phyloP scores from a whole-genome alignment of 331 rosid species.

The Arachis monticola region DNA sequence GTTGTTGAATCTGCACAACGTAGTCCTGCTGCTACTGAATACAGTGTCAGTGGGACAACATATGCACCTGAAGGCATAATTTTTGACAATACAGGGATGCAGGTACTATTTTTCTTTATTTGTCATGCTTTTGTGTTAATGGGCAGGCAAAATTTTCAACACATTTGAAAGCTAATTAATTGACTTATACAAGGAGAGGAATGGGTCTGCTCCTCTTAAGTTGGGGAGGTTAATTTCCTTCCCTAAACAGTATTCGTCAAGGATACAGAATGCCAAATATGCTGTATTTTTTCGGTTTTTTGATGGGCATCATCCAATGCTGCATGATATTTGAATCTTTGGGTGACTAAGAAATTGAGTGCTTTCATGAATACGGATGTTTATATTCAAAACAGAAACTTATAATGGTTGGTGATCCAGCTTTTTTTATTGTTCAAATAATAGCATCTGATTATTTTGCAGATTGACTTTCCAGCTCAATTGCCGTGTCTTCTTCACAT shows the following conservation, averaged over 20 bases:
- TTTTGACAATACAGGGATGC: slow-evolving; percentile 66
- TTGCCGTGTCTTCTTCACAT: slow-evolving; percentile 87
- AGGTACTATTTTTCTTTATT: slow-evolving; percentile 54
- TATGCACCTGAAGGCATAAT: slow-evolving; percentile 89
- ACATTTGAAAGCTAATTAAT: slow-evolving; percentile 18
- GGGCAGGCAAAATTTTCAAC: slow-evolving; percentile 9
- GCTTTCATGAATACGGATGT: background rate
- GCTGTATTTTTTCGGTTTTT: background rate
- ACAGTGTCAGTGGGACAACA: slow-evolving; percentile 86
- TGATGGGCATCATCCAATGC: slow-evolving; percentile 25
- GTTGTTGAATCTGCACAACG: slow-evolving; percentile 77
- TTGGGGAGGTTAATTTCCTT: slow-evolving; percentile 7
- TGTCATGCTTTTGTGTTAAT: slow-evolving; percentile 21
- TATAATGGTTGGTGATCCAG: slow-evolving; percentile 3
- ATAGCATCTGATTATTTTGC: slow-evolving; percentile 48
- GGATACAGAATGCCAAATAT: slow-evolving; percentile 21
- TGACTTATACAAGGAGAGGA: slow-evolving; percentile 17
- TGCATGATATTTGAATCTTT: slow-evolving; percentile 18
- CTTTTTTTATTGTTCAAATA: slow-evolving; percentile 20
- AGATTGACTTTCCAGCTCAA: slow-evolving; percentile 89
- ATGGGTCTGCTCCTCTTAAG: slow-evolving; percentile 6
- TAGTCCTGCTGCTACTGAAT: slow-evolving; percentile 72
- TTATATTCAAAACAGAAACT: slow-evolving; percentile 16
- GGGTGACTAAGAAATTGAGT: slow-evolving; percentile 5
- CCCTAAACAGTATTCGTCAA: slow-evolving; percentile 1